Base-by-base conservation (phyloP, 768 basidiomycete species). In the Chalciporus pseudorubinellus region DNA sequence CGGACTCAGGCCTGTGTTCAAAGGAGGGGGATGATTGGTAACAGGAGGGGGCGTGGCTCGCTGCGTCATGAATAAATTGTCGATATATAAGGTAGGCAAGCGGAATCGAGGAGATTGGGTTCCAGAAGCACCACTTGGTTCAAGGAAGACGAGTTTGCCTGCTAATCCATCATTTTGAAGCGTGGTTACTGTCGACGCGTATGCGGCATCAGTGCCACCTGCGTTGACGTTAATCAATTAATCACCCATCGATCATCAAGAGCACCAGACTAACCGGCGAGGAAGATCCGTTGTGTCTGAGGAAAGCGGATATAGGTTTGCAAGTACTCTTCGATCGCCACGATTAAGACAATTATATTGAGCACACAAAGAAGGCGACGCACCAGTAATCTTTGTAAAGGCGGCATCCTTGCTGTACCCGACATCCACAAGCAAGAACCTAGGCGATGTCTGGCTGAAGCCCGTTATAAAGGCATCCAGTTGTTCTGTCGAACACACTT, bases 371-470 rank as follows among this genome's bases (percentile, higher is more conserved):
- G 22, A 3, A 18, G 3, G 44, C 6, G 14, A 48, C 67, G 10
- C 2, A 87, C 89, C 89, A 75, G 80, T 81, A 51, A 92, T 83
- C 68, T 90, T 92, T 20, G 74, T 70, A 62, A 83, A 84, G 6
- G 78, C 72, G 24, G 77, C 75, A 40, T 87, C 85, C 55, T 78
- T 82, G 48, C 76, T 76, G 47, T 75, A 74, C 21, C 87, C 87
- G 41, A 84, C 83, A 64, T 91, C 89, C 46, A 88, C 78, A 55
- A 83, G 66, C 29, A 75, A 72, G 68, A 90, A 90, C 39, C 87
- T 78, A 13, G 86, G 83, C 21, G 85, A 87, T 7, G 85, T 76
- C 62, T 87, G 83, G 52, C 82, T 86, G 58, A 92, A 88, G 38
- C 89, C 85, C 59, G 77, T 70, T 51, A 82, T 70, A 68, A 91